These are phyloP conservation scores for Paraphaeosphaeria sporulosa DNA, from an alignment of 2,329 filamentous ascomycete species.

Conservation along the genomic window DNA sequence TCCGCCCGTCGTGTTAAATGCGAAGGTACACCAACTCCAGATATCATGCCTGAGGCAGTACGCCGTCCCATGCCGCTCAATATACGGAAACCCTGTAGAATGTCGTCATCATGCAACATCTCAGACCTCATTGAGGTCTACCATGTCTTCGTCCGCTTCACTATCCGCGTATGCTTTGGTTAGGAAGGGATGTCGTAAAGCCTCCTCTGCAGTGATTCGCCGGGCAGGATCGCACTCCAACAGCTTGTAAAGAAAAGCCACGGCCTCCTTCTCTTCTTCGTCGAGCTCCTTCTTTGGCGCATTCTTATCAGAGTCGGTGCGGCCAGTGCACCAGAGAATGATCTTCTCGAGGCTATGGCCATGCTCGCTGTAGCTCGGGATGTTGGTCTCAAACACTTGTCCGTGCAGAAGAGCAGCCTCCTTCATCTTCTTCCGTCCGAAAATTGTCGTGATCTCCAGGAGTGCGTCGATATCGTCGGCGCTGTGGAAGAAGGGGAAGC, in stretches of 20 bases:
- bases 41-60: conserved; percentile 31
- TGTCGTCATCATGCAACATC: conserved; percentile 17
- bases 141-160: conserved; percentile 45
- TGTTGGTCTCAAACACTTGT: conserved; percentile 88
- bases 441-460: conserved; percentile 96
- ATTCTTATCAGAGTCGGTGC: conserved; percentile 66
- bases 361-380: conserved; percentile 85
- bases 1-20: conserved; percentile 23
- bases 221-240: conserved; percentile 78
- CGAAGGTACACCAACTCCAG: conserved; percentile 36
- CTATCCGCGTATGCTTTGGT: conserved; percentile 38
- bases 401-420: conserved; percentile 83
- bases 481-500: conserved; percentile 98
- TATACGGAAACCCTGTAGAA: conserved; percentile 20
- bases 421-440: conserved; percentile 85
- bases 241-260: conserved; percentile 74
- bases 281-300: conserved; percentile 60
- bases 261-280: conserved; percentile 74
- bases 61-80: conserved; percentile 34
- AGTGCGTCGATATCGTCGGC: conserved; percentile 98
- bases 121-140: conserved; percentile 36
- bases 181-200: conserved; percentile 76
- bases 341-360: conserved; percentile 94
- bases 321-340: conserved; percentile 90
- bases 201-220: conserved; percentile 77